Percentiles rank a stretch among this genome's conserved stretches.
Conservation (phyloP, 805 yeast species). For the Candida jianshihensis region DNA sequence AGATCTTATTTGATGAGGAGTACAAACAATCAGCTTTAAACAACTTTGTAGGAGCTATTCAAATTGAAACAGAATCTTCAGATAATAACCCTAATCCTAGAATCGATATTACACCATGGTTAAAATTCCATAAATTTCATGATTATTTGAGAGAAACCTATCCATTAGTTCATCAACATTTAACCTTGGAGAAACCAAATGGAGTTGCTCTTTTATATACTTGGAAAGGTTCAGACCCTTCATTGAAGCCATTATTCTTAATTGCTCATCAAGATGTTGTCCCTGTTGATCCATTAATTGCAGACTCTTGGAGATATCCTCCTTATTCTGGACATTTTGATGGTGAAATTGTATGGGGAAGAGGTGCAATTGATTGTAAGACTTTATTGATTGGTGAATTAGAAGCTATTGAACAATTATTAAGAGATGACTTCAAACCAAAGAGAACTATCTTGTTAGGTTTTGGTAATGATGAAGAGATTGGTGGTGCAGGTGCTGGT, state of each 20-base stretch:
- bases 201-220: constrained; percentile 59
- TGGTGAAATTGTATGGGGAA: constrained; percentile 58
- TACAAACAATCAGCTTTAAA: constrained; percentile 28
- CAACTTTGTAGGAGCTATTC: constrained; percentile 50
- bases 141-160: constrained; percentile 44
- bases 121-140: constrained; percentile 31
- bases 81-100: constrained; percentile 35
- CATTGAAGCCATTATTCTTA: constrained; percentile 57
- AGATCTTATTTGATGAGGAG: constrained; percentile 2
- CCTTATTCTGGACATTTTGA: constrained; percentile 67
- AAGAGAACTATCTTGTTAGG: constrained; percentile 56
- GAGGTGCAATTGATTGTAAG: constrained; percentile 77
- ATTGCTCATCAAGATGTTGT: constrained; percentile 86
- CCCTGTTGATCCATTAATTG: constrained; percentile 60
- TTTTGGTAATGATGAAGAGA: constrained; percentile 77
- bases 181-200: constrained; percentile 49
- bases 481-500: constrained; percentile 39
- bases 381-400: constrained; percentile 57
- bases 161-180: constrained; percentile 43
- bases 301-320: constrained; percentile 54
- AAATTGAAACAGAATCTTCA: constrained; percentile 53
- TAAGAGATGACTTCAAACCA: constrained; percentile 47
- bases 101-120: constrained; percentile 28
- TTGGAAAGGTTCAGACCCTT: constrained; percentile 49
- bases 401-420: constrained; percentile 55